Base-by-base conservation (phyloP, 2,329 filamentous ascomycete genomes). In the Huntiella abstrusa region DNA sequence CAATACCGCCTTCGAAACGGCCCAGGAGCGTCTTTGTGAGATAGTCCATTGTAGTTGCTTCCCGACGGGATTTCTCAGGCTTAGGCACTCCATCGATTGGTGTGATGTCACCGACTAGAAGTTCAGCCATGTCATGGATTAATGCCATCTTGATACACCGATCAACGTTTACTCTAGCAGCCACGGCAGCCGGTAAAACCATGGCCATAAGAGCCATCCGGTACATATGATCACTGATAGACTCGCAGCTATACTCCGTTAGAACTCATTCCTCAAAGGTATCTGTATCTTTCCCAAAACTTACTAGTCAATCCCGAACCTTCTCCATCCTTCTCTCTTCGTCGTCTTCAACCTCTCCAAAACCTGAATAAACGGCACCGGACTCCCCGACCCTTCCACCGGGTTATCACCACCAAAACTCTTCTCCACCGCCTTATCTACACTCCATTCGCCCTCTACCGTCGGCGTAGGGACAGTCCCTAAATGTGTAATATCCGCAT, bases 211-310 rank as follows among this genome's bases (percentile, higher is more conserved):
- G 74, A 43, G 87, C 85, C 91, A 98, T 98, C 64, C 91, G 86
- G 65, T 96, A 98, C 91, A 98, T 98, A 70, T 98, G 91, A 65
- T 98, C 91, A 46, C 84, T 74, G 58, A 98, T 95, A 2, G 85
- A 93, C 63, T 98, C 91, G 59, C 84, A 82, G 49, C 71, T 77
- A 52, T 11, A 39, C 6, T 28, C 33, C 8, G 4, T 34, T 6
- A 32, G 12, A 11, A 43, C 7, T 7, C 19, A n/a, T 34, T 19
- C 4, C 4, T 19, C 17, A 1, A 19, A 19, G 17, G 3, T 17
- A 17, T 17, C 16, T 17, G 16, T 17, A 17, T 17, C 16, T 5
- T 19, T 5, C 17, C 4, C 4, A 37, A 33, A 19, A 40, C 58
- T 38, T 58, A 76, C 73, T 67, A 62, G 2, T 64, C 54, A 54